Base-by-base conservation (phyloP, 352 stramenopile species). In the Globisporangium acanthophoron region DNA sequence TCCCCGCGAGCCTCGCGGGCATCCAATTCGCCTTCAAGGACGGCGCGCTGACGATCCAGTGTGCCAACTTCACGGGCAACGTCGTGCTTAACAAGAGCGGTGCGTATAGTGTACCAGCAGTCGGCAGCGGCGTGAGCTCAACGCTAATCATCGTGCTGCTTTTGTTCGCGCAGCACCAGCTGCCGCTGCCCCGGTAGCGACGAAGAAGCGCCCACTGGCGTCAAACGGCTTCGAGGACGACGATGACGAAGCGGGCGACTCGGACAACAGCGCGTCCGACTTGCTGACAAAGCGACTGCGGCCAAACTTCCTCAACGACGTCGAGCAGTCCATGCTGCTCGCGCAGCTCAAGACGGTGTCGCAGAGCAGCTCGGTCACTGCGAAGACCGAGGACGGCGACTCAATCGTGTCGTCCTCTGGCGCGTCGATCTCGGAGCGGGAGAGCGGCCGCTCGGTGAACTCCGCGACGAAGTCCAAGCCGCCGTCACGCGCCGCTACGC, bases 41-140 rank as follows among this genome's bases (percentile, higher is more conserved):
- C 9, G 84, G 84, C 12, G 56, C 66, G 49, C 72, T 94, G 33
- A 73, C 73, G 47, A 90, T 94, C 63, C 75, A 78, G 50, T 94
- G 84, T 66, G 59, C 56, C 57, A 73, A 77, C 73, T 94, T 94
- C 64, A 86, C 80, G 11, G 84, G 84, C 52, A 60, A 76, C 45
- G 71, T 94, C 31, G 73, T 87, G 48, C 68, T 94, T 45, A 71
- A 69, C 45, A 90, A 80, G 59, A 65, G 67, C 80, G 73, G 50
- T 59, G 35, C 46, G 62, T 71, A 12, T 53, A 16, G 3, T 18
- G 5, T 12, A 15, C 18, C 37, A 43, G 13, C 7, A 6, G 37
- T 5, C 12, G 11, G 12, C 12, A 40, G 4, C 35, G 4, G 35
- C 35, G 9, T 40, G 35, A 6, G 37, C 12, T 18, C 12, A 29